Conservation (phyloP, 441 rosid species). For the Gossypium laxum region DNA sequence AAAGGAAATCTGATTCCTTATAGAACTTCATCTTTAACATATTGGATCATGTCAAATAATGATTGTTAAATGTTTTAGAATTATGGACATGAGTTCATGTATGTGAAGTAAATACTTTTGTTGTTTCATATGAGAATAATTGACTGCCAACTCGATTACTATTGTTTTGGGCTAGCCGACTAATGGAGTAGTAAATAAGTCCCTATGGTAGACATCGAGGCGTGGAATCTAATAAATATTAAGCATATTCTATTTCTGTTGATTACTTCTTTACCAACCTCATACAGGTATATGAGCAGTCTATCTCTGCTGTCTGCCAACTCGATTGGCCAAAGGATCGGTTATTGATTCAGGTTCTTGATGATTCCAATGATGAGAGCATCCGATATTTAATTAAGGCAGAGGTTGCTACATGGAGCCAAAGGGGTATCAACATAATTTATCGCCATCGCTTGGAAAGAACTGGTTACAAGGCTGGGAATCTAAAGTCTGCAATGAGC, state of each 20-base stretch:
- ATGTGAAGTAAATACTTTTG: neutral
- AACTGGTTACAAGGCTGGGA: conserved; percentile 90
- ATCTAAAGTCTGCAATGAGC: conserved; percentile 86
- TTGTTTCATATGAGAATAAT: neutral
- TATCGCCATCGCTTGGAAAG: conserved; percentile 68
- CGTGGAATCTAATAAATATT: neutral
- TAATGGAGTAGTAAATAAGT: neutral
- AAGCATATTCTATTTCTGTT: neutral
- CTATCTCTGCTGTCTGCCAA: conserved; percentile 80
- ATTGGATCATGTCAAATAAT: neutral
- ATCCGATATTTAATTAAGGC: conserved; percentile 54
- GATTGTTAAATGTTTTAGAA: too few relatives aligned
- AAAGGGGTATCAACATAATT: conserved; percentile 63
- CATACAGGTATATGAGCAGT: conserved; percentile 76
- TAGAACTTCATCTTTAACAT: neutral
- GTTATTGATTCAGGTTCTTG: conserved; percentile 72
- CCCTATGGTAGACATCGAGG: neutral
- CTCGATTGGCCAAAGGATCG: conserved; percentile 85
- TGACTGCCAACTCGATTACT: neutral
- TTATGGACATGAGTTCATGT: neutral
- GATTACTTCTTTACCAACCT: conserved; percentile 8
- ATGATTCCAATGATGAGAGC: conserved; percentile 73
- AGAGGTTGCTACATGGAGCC: conserved; percentile 70
- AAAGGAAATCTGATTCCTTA: neutral
- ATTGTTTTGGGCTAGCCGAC: neutral